Conservation (phyloP, 805 yeast genomes). For the Yamadazyma philogaea region DNA sequence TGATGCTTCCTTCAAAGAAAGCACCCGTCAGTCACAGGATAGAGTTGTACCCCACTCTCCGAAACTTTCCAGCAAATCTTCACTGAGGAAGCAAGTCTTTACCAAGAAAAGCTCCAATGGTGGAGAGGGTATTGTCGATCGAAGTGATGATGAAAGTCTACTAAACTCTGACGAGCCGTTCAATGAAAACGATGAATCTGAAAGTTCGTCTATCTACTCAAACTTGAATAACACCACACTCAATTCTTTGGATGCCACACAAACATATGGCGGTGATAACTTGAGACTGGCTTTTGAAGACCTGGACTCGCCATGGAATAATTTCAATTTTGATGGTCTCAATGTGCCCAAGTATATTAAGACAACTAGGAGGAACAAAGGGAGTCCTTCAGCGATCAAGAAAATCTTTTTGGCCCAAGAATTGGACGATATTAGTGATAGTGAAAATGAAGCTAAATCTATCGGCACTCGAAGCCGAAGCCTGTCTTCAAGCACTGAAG, state of each 20-base stretch:
- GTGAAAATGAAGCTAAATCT: neutral
- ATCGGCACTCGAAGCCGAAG: neutral
- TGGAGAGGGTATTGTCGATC: slow-evolving; percentile 3
- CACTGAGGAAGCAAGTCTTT: neutral
- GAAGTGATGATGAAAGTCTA: slow-evolving; percentile 21
- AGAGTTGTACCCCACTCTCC: neutral
- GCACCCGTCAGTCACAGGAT: neutral
- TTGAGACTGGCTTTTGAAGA: neutral
- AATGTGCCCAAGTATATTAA: slow-evolving; percentile 56
- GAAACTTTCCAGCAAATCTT: neutral
- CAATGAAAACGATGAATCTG: slow-evolving; percentile 8
- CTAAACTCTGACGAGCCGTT: slow-evolving; percentile 22
- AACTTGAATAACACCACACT: slow-evolving; percentile 3
- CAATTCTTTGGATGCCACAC: neutral
- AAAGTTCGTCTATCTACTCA: slow-evolving; percentile 5
- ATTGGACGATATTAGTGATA: slow-evolving; percentile 27
- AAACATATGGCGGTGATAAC: neutral
- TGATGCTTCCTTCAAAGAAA: neutral
- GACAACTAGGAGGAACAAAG: slow-evolving; percentile 44
- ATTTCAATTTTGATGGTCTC: slow-evolving; percentile 35
- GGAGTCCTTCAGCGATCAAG: slow-evolving; percentile 45
- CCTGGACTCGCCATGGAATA: slow-evolving; percentile 23
- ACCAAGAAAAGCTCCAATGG: neutral
- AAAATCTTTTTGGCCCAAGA: slow-evolving; percentile 68
- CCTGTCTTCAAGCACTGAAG: neutral